Evolutionary conservation across 2,329 filamentous ascomycete genomes (phyloP), one percentile per base, ranked within the genome.

Genomic region (Furcasterigmium sp.): DNA sequence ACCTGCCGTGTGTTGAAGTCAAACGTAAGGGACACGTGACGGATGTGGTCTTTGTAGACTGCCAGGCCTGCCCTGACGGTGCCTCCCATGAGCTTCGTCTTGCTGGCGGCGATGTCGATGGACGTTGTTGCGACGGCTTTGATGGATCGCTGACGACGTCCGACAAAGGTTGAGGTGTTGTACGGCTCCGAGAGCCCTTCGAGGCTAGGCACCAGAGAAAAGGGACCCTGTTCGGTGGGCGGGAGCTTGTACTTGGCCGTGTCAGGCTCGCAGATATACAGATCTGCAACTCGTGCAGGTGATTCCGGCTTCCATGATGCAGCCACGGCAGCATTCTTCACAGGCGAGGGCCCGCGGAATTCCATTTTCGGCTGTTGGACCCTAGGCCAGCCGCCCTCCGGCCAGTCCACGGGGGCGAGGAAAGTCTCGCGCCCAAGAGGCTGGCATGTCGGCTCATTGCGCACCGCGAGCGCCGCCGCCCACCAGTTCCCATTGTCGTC

Each of bases 401-500:
- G 42, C 45, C 45, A 42, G 4, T 42, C 42, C 7, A 40, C 42
- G 3, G 36, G 5, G 4, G 39, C 29, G n/a, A 45, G 14, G n/a
- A 45, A 45, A 2, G 39, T 39, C 14, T 47, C 42, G 4, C 45
- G 19, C 8, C 45, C 45, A 8, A 47, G 25, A 14, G 39, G 39
- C 15, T 25, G 39, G 14, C 26, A 8, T n/a, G n/a, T 25, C 8
- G 35, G 15, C 10, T 42, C 39, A 5, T 39, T 40, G 0, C 42
- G 17, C 3, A 47, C 42, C 10, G 34, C 42, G 14, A 47, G 39
- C 4, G 41, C 39, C 9, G 26, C 42, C 1, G 57, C 63, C 66
- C 65, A 69, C 63, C 65, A 70, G 39, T 62, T 59, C 0, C 57
- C 60, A 0, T 46, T 39, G 1, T 46, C 48, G 44, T 80, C 76